A percentile compares a stretch with the other conserved stretches of the same genome.
Evolutionary conservation across 2,329 filamentous ascomycete species (phyloP).

Genomic region (Nemania diffusa): DNA sequence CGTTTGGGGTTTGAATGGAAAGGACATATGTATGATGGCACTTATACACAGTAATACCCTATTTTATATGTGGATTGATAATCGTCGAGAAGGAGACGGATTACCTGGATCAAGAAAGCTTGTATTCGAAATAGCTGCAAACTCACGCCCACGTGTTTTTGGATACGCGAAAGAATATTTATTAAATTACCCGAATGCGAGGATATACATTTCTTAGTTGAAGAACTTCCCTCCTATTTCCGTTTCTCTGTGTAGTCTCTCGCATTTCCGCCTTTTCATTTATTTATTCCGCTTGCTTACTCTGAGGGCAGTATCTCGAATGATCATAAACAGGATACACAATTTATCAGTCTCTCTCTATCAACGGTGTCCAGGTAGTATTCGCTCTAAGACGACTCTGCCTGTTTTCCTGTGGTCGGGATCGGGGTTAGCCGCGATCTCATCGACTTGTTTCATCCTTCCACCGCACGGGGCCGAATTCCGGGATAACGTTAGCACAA

Average conservation of each 20-base stretch:
- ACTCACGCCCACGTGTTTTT: too few relatives aligned
- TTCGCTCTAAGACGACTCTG: too few relatives aligned
- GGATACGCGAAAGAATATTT: too few relatives aligned
- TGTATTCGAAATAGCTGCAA: background rate
- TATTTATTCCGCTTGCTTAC: background rate
- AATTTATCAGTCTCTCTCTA: background rate
- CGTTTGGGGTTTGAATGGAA: background rate
- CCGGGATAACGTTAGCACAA: background rate
- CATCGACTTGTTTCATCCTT: background rate
- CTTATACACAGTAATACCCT: slow-evolving; percentile 13
- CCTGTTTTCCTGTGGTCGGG: too few relatives aligned
- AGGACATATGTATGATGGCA: background rate
- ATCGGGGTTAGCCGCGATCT: background rate
- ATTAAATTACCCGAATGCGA: background rate
- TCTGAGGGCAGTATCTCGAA: too few relatives aligned
- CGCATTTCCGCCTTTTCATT: background rate
- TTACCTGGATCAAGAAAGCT: background rate
- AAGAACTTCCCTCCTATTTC: background rate
- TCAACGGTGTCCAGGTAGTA: too few relatives aligned
- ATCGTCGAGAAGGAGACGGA: background rate
- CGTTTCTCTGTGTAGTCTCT: background rate
- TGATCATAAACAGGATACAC: background rate
- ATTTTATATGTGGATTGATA: slow-evolving; percentile 15
- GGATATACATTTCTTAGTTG: background rate
- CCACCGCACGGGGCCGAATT: background rate